Evolutionary conservation across 192 early-diverging fungal species (phyloP).

Genomic region (Podochytrium sp.): DNA sequence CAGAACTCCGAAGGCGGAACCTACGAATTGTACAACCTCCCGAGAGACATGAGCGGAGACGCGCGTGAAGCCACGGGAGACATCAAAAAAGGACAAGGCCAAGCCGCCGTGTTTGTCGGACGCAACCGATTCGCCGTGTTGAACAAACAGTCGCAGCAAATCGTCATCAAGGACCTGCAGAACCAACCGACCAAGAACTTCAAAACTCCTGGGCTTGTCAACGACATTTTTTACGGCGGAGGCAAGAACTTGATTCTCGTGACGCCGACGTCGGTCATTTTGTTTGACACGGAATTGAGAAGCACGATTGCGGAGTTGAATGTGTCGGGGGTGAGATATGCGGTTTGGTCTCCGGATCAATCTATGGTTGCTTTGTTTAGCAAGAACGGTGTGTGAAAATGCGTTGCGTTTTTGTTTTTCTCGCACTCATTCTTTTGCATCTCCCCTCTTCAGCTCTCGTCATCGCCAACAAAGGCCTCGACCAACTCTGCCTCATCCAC

Average conservation of each 20-base stretch:
- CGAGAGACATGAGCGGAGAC: constrained; percentile 68
- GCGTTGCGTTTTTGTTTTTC: not conserved
- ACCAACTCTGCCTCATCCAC: constrained; percentile 88
- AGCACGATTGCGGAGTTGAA: constrained; percentile 75
- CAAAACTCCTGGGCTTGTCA: constrained; percentile 75
- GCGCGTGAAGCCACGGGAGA: constrained; percentile 61
- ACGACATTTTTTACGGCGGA: constrained; percentile 89
- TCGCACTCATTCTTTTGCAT: not conserved
- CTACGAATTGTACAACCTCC: constrained; percentile 88
- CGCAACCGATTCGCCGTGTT: constrained; percentile 98
- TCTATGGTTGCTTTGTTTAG: constrained; percentile 85
- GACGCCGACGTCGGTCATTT: constrained; percentile 83
- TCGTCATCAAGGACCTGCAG: constrained; percentile 84
- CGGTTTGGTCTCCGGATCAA: constrained; percentile 91
- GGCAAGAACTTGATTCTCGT: constrained; percentile 82
- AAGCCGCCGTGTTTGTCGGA: constrained; percentile 89
- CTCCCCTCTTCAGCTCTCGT: constrained; percentile 68
- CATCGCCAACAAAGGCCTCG: constrained; percentile 81
- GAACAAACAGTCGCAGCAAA: constrained; percentile 79
- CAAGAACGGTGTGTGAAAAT: constrained; percentile 83
- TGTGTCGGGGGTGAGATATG: constrained; percentile 89
- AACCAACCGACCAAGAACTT: constrained; percentile 91
- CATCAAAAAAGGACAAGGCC: constrained; percentile 78
- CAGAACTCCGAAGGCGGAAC: constrained; percentile 83
- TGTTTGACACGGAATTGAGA: constrained; percentile 90